phyloP scores from a whole-genome alignment of 148 eudicot genomes.

The Heliamphora exappendiculata region DNA sequence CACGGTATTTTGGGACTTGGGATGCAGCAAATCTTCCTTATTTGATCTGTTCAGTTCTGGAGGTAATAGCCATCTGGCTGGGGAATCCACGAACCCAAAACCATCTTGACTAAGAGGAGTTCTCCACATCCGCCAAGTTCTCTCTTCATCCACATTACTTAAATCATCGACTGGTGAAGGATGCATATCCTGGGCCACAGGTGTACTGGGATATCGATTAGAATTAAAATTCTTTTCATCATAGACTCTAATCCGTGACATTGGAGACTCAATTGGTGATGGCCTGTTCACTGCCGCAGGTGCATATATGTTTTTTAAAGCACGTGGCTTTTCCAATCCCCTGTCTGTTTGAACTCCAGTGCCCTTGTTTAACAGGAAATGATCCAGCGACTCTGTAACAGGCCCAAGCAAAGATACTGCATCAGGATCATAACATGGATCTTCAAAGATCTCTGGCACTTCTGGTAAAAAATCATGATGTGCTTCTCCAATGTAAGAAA shows the following conservation, averaged over 20 bases:
- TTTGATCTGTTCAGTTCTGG: constrained; percentile 47
- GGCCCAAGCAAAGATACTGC: constrained; percentile 94
- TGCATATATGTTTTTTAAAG: constrained; percentile 35
- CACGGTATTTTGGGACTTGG: constrained; percentile 57
- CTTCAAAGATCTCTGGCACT: constrained; percentile 92
- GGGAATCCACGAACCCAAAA: constrained; percentile 50
- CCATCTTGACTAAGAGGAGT: constrained; percentile 78
- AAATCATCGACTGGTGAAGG: constrained; percentile 29
- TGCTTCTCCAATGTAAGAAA: constrained; percentile 42
- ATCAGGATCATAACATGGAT: constrained; percentile 93
- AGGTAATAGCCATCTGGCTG: constrained; percentile 55
- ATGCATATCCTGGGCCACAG: constrained; percentile 49
- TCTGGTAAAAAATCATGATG: constrained; percentile 59
- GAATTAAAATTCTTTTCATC: constrained; percentile 53
- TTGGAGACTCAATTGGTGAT: constrained; percentile 89
- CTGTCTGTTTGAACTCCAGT: constrained; percentile 48
- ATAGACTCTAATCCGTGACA: constrained; percentile 57
- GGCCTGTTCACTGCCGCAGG: constrained; percentile 53
- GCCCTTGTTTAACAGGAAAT: constrained; percentile 75
- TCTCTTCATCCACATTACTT: constrained; percentile 37
- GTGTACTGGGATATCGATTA: constrained; percentile 40
- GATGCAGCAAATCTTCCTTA: constrained; percentile 41
- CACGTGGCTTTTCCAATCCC: constrained; percentile 44
- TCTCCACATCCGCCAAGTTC: constrained; percentile 96
- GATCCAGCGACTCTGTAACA: constrained; percentile 86